Percentiles rank a stretch among this genome's conserved stretches.
These are phyloP conservation scores for Astrephomene gubernaculifera DNA, from an alignment of 139 green algal genomes.

Conservation along the genomic window DNA sequence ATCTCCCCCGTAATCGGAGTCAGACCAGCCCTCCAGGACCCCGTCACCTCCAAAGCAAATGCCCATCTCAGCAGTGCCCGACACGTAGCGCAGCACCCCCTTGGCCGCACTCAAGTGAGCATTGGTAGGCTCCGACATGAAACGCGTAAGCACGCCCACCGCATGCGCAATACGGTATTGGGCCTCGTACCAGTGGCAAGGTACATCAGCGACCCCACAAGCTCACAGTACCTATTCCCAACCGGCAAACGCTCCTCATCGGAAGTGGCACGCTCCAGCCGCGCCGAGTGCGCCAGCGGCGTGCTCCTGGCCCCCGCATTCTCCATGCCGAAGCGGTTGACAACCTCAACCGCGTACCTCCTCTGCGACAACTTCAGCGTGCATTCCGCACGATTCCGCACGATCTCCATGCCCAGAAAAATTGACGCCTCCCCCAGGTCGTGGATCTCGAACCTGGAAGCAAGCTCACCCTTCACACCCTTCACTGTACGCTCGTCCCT, in stretches of 20 bases:
- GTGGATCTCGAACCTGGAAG: slow-evolving; percentile 34
- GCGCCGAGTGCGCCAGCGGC: background rate
- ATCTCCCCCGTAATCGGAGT: slow-evolving; percentile 33
- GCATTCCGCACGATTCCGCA: background rate
- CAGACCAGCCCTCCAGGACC: background rate
- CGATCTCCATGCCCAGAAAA: slow-evolving; percentile 44
- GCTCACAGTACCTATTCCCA: slow-evolving; percentile 1
- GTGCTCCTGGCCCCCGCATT: background rate
- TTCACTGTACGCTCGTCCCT: background rate
- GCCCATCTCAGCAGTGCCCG: background rate
- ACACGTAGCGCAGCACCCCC: background rate
- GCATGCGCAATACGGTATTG: background rate
- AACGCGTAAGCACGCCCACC: background rate
- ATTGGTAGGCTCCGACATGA: background rate
- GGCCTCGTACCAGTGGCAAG: background rate
- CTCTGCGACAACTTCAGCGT: slow-evolving; percentile 14
- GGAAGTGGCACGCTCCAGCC: slow-evolving; percentile 40
- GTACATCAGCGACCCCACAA: background rate
- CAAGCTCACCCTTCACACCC: background rate
- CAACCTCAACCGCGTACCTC: background rate
- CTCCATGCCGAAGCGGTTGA: background rate
- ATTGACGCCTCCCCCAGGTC: too few species aligned
- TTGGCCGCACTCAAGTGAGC: background rate
- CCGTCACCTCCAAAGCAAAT: background rate
- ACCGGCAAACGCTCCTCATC: slow-evolving; percentile 58